Base-by-base conservation (phyloP, 2,329 filamentous ascomycete genomes). In the Grosmannia penicillata region DNA sequence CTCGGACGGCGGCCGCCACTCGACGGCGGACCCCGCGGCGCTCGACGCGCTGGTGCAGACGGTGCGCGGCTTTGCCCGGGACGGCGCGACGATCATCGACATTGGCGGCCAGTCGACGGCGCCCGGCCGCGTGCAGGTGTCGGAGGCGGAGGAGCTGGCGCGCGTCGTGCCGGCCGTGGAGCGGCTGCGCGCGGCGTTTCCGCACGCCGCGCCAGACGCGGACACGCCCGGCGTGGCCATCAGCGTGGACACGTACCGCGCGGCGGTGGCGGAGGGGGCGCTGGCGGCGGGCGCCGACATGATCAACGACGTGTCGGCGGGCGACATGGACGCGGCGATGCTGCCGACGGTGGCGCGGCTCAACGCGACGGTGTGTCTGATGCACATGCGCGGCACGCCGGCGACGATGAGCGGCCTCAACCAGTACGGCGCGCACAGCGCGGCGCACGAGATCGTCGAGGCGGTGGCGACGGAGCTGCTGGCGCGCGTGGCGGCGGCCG, bases 301-400 rank as follows among this genome's bases (percentile, higher is more conserved):
- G 45, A 75, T 98, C 60, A 98, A 98, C 60, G 91, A 98, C 56
- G 78, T 98, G 26, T 93, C 85, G 1, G 85, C 80, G 2, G 91
- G 91, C 4, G 54, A 66, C 4, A 65, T 94, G 36, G 91, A 96
- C 54, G 61, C 72, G 0, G 68, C 70, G 1, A 96, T 98, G 86
- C 71, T 98, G 1, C 51, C 75, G 13, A 86, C 82, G 0, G 78
- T 89, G 45, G 89, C 83, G 0, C 65, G 70, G 5, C 69, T 91
- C 0, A 79, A 82, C 26, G 84, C 78, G 49, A 85, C 86, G 3
- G 76, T 95, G 24, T 72, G 68, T 44, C 68, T 95, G 37, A 93
- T 93, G 84, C 87, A 95, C 61, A 94, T 91, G 82, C 83, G 87
- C 49, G 87, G 87, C 36, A 83, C 75, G 4, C 85, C 87, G 0